phyloP scores from a whole-genome alignment of 495 filamentous ascomycete species.

The Podospora fimiseda region DNA sequence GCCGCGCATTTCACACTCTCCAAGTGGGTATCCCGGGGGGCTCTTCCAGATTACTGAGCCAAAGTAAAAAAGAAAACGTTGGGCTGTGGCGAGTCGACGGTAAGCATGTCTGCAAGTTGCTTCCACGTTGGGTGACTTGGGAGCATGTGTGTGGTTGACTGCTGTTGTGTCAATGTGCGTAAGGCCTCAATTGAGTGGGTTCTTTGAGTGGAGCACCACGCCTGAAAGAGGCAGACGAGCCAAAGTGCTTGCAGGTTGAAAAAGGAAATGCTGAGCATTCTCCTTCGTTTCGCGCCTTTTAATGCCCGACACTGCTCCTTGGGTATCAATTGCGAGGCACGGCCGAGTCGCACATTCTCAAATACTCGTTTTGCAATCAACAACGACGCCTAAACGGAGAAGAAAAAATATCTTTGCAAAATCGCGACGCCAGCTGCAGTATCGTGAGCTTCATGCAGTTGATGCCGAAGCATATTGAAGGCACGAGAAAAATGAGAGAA shows the following conservation, averaged over 20 bases:
- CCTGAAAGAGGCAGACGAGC: conserved; percentile 5
- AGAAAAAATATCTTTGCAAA: background rate
- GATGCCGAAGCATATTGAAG: conserved; percentile 9
- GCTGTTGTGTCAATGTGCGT: conserved; percentile 9
- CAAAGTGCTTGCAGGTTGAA: conserved; percentile 10
- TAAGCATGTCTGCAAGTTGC: conserved; percentile 16
- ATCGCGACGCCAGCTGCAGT: background rate
- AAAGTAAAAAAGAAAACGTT: background rate
- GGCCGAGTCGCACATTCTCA: background rate
- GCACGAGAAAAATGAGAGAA: conserved; percentile 9
- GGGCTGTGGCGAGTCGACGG: conserved; percentile 18
- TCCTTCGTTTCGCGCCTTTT: conserved; percentile 18
- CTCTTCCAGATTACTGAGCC: too few relatives aligned
- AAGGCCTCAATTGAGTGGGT: conserved; percentile 26
- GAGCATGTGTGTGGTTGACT: conserved; percentile 24
- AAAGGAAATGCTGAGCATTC: conserved; percentile 10
- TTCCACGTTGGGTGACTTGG: conserved; percentile 23
- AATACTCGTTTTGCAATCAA: conserved; percentile 1
- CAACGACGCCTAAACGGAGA: background rate
- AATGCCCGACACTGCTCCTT: conserved; percentile 28
- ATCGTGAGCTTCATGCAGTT: background rate
- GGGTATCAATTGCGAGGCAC: conserved; percentile 25
- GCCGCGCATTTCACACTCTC: background rate
- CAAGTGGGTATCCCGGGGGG: too few relatives aligned
- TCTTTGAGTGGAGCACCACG: conserved; percentile 17